Base-by-base conservation (phyloP, 176 grass and related monocot species). In the Eragrostis curvula region DNA sequence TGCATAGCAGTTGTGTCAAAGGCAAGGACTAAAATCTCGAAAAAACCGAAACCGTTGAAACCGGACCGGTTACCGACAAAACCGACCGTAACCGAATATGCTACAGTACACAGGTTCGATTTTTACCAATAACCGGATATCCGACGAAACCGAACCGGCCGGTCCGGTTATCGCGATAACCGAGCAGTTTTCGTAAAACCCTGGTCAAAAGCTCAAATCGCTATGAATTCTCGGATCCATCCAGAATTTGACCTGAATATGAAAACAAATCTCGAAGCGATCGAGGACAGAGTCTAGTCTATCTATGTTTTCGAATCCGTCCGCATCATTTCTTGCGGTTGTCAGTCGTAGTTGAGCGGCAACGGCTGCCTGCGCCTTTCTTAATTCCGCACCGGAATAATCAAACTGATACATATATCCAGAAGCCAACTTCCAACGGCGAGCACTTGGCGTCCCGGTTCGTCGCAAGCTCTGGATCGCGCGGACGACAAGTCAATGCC, bases 401-500 rank as follows among this genome's bases (percentile, higher is more conserved):
- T 42, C 6, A 60, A 43, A 63, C 2, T 15, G 16, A 53, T 5
- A 5, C 16, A 39, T 20, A 14, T 75, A 24, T 75, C 75, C 59
- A 24, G 30, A 64, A 6, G 61, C 45, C 20, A 61, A 62, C 8
- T 23, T n/a, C 58, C 28, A 7, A 42, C 32, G 53, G 15, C 16
- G 46, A 43, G 62, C 9, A 42, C 0, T 28, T 9, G 14, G 29
- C 0, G 2, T 50, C 30, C 8, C 29, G 29, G 3, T 17, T 20
- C 6, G 20, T 36, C 32, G 32, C 56, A 39, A 12, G 39, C 5
- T 55, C 2, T 8, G 11, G 10, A 7, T 65, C 42, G 63, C 46
- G 30, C 24, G 62, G 50, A 25, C 9, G 51, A 57, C 42, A 73
- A 88, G 86, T 88, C 81, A 73, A 60, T 30, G 21, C 45, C 47